Evolutionary conservation across 2,329 filamentous ascomycete genomes (phyloP).

Genomic region (Scytalidium lignicola): DNA sequence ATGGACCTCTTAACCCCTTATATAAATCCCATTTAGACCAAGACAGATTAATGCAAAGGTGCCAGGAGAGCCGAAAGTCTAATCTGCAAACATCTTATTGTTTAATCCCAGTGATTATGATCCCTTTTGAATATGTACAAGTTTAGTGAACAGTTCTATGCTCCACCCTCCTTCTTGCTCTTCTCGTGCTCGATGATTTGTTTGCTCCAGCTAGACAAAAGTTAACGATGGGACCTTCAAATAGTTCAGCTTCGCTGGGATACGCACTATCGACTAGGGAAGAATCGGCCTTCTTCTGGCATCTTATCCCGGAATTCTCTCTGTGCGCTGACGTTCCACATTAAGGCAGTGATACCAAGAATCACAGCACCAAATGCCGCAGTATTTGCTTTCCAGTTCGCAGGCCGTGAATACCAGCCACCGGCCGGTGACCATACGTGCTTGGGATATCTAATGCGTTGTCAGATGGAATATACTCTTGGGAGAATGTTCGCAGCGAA

Average conservation of each 20-base stretch:
- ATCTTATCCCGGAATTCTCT: conserved; percentile 69
- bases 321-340: conserved; percentile 69
- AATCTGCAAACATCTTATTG: neutral
- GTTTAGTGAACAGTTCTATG: neutral
- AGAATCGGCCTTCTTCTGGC: conserved; percentile 73
- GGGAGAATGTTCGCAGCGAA: conserved; percentile 12
- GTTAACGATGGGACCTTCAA: too few relatives aligned
- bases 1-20: neutral
- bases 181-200: conserved; percentile 67
- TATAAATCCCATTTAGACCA: too few relatives aligned
- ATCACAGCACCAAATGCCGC: conserved; percentile 66
- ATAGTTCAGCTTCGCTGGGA: too few relatives aligned
- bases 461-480: conserved; percentile 18
- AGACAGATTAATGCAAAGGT: neutral
- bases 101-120: neutral
- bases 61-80: neutral
- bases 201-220: conserved; percentile 56
- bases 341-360: conserved; percentile 60
- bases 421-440: conserved; percentile 98
- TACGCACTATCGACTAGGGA: conserved; percentile 76
- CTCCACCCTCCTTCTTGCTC: conserved; percentile 34
- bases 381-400: conserved; percentile 95
- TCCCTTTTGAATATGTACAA: neutral
- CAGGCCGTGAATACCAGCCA: conserved; percentile 94
- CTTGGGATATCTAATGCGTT: conserved; percentile 73